These are phyloP conservation scores for Prunus kanzakura DNA, from an alignment of 306 rosid genomes.

Conservation along the genomic window DNA sequence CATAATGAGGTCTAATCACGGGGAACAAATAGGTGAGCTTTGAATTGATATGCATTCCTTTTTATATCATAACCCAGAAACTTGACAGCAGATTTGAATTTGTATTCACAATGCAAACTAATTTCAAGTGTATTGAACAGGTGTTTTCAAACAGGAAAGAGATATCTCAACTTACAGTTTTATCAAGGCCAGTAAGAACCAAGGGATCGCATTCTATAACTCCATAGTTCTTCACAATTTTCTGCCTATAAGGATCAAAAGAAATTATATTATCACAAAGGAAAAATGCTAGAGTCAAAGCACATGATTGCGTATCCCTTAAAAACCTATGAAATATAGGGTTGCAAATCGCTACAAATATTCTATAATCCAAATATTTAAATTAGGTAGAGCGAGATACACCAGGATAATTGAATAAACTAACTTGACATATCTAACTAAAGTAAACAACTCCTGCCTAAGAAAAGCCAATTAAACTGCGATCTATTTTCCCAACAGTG, in stretches of 20 bases:
- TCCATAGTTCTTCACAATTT: conserved; percentile 71
- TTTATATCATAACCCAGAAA: not conserved
- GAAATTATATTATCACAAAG: conserved; percentile 17
- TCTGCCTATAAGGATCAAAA: conserved; percentile 56
- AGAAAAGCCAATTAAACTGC: conserved; percentile 4
- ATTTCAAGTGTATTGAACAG: conserved; percentile 14
- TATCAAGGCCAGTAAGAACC: conserved; percentile 71
- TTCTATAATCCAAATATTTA: not conserved
- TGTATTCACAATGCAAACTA: conserved; percentile 6
- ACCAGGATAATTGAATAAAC: not conserved
- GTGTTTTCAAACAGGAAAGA: conserved; percentile 1
- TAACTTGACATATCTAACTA: conserved; percentile 3
- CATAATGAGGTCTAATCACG: conserved; percentile 1
- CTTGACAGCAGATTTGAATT: not conserved
- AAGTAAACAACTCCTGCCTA: not conserved
- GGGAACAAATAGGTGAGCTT: not conserved
- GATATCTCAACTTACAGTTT: conserved; percentile 50
- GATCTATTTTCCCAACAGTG: not conserved
- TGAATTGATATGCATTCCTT: not conserved
- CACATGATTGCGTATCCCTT: conserved; percentile 14
- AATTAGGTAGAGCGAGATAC: not conserved
- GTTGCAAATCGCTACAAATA: not conserved
- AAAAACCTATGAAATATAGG: not conserved
- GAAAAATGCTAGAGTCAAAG: conserved; percentile 8
- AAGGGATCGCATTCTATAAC: conserved; percentile 71